Evolutionary conservation across 108 stramenopile species (phyloP).

Genomic region (Nitzschia inconspicua): DNA sequence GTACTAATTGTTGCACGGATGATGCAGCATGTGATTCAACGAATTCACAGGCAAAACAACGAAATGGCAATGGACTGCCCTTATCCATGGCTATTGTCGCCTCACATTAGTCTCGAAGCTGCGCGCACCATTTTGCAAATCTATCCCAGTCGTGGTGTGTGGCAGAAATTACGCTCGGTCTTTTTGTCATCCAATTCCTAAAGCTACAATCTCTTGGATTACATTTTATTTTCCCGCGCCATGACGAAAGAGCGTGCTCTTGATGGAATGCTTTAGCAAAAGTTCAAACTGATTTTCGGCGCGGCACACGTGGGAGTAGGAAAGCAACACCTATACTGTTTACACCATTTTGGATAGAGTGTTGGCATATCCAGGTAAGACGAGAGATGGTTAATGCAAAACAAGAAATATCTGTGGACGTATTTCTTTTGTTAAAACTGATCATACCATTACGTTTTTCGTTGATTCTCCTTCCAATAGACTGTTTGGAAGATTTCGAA

Average conservation of each 20-base stretch:
- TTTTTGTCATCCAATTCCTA: background rate
- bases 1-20: background rate
- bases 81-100: constrained; percentile 25
- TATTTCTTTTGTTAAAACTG: too few species aligned
- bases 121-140: constrained; percentile 4
- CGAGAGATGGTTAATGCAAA: too few species aligned
- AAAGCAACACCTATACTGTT: background rate
- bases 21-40: background rate
- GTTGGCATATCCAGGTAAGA: constrained; percentile 16
- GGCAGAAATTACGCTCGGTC: too few species aligned
- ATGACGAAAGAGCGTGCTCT: constrained; percentile 8
- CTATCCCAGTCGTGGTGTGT: constrained; percentile 12
- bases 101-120: background rate
- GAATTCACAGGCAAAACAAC: background rate
- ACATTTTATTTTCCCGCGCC: constrained; percentile 1
- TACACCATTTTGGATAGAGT: constrained; percentile 13
- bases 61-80: constrained; percentile 12
- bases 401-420: too few species aligned
- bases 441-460: too few species aligned
- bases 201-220: constrained; percentile 14
- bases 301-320: background rate
- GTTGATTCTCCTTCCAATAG: background rate
- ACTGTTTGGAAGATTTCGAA: constrained; percentile 7
- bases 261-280: constrained; percentile 8
- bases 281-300: constrained; percentile 25